phyloP scores from a whole-genome alignment of 352 stramenopile genomes.

The Pythium pyrilobum region DNA sequence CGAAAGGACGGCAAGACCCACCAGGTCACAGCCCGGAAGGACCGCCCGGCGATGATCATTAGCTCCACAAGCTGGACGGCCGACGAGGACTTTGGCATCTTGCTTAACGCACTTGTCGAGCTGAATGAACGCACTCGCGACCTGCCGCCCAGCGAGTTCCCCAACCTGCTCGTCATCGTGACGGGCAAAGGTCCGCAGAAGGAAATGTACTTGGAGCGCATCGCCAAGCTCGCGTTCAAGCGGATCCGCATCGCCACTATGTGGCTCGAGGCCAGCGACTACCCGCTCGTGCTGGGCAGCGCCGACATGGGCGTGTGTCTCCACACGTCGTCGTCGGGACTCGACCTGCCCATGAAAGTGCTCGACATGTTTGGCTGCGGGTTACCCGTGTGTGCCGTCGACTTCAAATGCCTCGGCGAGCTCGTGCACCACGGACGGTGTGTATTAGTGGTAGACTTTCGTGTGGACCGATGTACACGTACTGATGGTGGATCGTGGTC shows the following conservation, averaged over 20 bases:
- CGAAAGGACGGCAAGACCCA: slow-evolving; percentile 22
- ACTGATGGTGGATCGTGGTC: too few relatives aligned
- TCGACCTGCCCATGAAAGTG: slow-evolving; percentile 99
- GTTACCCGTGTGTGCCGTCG: slow-evolving; percentile 95
- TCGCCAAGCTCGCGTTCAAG: slow-evolving; percentile 59
- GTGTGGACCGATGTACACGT: too few relatives aligned
- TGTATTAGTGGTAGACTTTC: not conserved
- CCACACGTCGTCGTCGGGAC: slow-evolving; percentile 97
- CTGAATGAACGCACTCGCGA: slow-evolving; percentile 52
- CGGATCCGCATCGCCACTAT: slow-evolving; percentile 88
- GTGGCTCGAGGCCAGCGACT: slow-evolving; percentile 97
- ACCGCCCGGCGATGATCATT: slow-evolving; percentile 72
- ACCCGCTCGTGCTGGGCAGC: slow-evolving; percentile 92
- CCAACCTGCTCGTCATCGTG: slow-evolving; percentile 91
- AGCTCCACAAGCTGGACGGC: slow-evolving; percentile 98
- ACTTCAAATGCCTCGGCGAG: slow-evolving; percentile 95
- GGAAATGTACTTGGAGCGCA: slow-evolving; percentile 85
- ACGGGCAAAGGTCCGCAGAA: slow-evolving; percentile 97
- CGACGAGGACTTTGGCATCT: slow-evolving; percentile 98
- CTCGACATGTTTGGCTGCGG: slow-evolving; percentile 99
- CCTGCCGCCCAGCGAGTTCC: slow-evolving; percentile 41
- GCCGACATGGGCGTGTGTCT: slow-evolving; percentile 97
- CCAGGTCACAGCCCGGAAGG: slow-evolving; percentile 31
- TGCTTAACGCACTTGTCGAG: slow-evolving; percentile 90
- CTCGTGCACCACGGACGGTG: slow-evolving; percentile 89